Base-by-base conservation (phyloP, 1,284 basidiomycete genomes). In the Macrocystidia cucumis region DNA sequence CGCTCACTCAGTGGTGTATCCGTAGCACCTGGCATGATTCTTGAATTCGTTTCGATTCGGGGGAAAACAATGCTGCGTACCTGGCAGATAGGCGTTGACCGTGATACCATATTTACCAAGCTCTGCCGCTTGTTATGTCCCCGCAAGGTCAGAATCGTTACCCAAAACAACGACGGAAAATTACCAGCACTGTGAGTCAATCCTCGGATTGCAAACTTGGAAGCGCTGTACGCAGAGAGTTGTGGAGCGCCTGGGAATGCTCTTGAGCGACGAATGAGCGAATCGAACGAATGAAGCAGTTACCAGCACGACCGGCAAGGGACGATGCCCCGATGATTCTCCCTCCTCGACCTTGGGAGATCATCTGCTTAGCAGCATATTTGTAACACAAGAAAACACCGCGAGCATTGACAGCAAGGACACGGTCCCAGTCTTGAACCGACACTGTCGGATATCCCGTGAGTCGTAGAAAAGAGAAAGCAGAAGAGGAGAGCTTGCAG, bases 51-150 rank as follows among this genome's bases (percentile, higher is more conserved):
- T 12, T 13, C 11, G n/a, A 30, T 18, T 18, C n/a, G 11, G 5
- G 4, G 5, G 17, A 18, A 30, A 18, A 30, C 11, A 16, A 14
- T 16, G 12, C 5, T 16, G 9, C 12, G n/a, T 11, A 30, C 52
- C 49, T 2, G 58, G 57, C n/a, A 54, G 53, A 44, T 59, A 60
- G 12, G 52, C 47, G 30, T 60, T 60, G 16, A 55, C 56, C 4
- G 55, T 60, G 39, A 60, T 57, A 16, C 48, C 46, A 33, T 56
- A 34, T 14, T 29, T 35, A 1, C 54, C 60, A 11, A 60, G 44
- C 34, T 67, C 64, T 14, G 43, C 25, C 9, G 55, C 56, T 44
- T 45, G 16, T 13, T 35, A 17, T 44, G 31, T 40, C 45, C 23
- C 11, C 18, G 18, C 22, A 26, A 37, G 9, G 19, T 14, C 6